These are phyloP conservation scores for Metschnikowia gelsemii DNA, from an alignment of 805 yeast genomes.

Conservation along the genomic window DNA sequence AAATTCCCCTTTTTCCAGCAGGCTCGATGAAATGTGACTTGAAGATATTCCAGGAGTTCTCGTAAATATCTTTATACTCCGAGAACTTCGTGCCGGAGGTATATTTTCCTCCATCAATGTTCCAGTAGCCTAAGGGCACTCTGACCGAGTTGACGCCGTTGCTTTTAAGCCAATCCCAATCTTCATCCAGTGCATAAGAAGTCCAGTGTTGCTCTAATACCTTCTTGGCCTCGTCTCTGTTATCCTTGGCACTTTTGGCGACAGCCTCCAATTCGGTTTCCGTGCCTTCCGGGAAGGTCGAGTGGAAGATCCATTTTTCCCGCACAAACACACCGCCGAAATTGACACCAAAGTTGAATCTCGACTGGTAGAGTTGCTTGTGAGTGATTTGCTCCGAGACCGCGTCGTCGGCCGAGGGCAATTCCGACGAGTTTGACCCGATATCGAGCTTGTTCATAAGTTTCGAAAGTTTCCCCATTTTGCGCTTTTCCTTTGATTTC, in stretches of 20 bases:
- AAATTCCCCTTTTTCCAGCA: slow-evolving; percentile 64
- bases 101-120: slow-evolving; percentile 61
- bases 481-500: no score
- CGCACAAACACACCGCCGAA: slow-evolving; percentile 77
- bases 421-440: slow-evolving; percentile 4
- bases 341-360: slow-evolving; percentile 80
- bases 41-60: slow-evolving; percentile 69
- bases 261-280: slow-evolving; percentile 76
- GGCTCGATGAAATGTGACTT: slow-evolving; percentile 51
- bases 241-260: slow-evolving; percentile 42
- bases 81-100: slow-evolving; percentile 63
- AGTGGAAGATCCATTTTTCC: slow-evolving; percentile 75
- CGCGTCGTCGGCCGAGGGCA: slow-evolving; percentile 31
- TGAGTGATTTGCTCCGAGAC: slow-evolving; percentile 38
- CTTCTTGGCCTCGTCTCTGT: slow-evolving; percentile 53
- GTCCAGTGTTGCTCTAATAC: slow-evolving; percentile 67
- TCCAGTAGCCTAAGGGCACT: slow-evolving; percentile 92
- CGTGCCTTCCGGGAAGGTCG: slow-evolving; percentile 57
- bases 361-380: slow-evolving; percentile 53
- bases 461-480: no score
- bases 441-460: no score
- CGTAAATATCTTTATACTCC: slow-evolving; percentile 54
- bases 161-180: slow-evolving; percentile 73
- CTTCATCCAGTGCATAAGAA: slow-evolving; percentile 58
- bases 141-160: slow-evolving; percentile 78